Evolutionary conservation across 1,139 yeast genomes (phyloP), one percentile per base, ranked within the genome.

Genomic region (Sugiyamaella japonica): DNA sequence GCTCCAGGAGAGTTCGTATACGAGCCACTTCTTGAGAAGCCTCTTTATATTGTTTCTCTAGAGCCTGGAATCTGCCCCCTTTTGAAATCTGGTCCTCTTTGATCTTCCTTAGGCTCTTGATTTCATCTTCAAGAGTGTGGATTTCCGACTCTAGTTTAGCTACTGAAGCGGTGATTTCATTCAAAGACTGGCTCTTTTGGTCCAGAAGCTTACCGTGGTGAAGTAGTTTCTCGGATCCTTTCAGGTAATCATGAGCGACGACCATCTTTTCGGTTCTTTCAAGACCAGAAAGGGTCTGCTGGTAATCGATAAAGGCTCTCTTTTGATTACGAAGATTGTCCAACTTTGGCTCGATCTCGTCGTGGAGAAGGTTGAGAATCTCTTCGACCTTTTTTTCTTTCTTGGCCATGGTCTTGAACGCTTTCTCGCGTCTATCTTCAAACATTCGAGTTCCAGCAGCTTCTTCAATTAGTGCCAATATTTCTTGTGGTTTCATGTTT

Each of bases 381-480:
- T 90, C 96, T 45, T 78, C 81, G 50, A 93, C 78, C 63, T 90
- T 90, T 17, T 86, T 81, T 62, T 93, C 97, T 67, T 93, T 93
- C 71, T 90, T 91, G 0, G 85, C 81, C 89, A 93, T 89, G 1
- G 96, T 89, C 67, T 88, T 85, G 66, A 89, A 86, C 0, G 98
- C 97, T 68, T 89, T 89, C 57, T 89, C 96, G 63, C 93, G 85
- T 58, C 97, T 81, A 60, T 90, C 96, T 69, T 93, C 99, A 68
- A 89, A 95, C 77, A 95, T 89, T 59, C 95, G 82, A 0, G 99
- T 95, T 7, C 99, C 99, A 0, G 99, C 97, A 0, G 99, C 99
- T 73, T 95, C 99, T 72, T 93, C 99, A 57, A 95, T 90, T 62
- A 93, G 77, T 2, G 97, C 85, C 62, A 95, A 73, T 36, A 91